Evolutionary conservation across 1,284 basidiomycete genomes (phyloP).

Genomic region (Malassezia psittaci): DNA sequence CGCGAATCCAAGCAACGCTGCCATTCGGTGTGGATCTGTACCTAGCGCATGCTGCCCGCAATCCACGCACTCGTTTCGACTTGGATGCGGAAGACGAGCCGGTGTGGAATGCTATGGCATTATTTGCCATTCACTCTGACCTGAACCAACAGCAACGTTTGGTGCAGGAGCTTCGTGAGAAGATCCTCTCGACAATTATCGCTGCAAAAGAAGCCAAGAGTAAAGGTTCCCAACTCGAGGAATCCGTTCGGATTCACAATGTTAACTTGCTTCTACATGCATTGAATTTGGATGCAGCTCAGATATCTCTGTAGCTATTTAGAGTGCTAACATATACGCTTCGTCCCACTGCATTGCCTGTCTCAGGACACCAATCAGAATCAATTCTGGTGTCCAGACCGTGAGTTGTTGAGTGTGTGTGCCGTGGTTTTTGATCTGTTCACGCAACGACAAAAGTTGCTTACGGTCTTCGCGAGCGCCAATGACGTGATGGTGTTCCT

Average conservation of each 20-base stretch:
- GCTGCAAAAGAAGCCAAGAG: constrained; percentile 54
- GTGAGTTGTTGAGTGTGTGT: background rate
- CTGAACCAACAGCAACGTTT: constrained; percentile 75
- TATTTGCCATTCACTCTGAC: constrained; percentile 72
- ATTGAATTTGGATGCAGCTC: constrained; percentile 43
- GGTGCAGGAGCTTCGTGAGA: constrained; percentile 76
- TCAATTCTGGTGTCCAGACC: constrained; percentile 18
- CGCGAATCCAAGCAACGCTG: constrained; percentile 57
- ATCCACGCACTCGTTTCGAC: constrained; percentile 18
- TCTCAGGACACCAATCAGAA: constrained; percentile 17
- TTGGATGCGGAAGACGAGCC: constrained; percentile 73
- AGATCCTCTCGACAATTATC: constrained; percentile 75
- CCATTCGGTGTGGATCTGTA: constrained; percentile 51
- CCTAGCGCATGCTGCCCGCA: constrained; percentile 23
- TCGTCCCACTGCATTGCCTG: constrained; percentile 18
- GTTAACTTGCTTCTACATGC: constrained; percentile 45
- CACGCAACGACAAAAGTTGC: constrained; percentile 2
- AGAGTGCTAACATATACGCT: background rate
- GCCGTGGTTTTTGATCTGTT: constrained; percentile 3
- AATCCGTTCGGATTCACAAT: constrained; percentile 38
- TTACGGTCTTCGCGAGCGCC: constrained; percentile 8
- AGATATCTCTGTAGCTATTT: constrained; percentile 34
- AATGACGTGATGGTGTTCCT: constrained; percentile 12
- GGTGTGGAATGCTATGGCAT: constrained; percentile 82
- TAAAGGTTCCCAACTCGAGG: constrained; percentile 17